These are phyloP conservation scores for Yamadazyma dushanensis DNA, from an alignment of 1,139 yeast genomes.

Conservation along the genomic window DNA sequence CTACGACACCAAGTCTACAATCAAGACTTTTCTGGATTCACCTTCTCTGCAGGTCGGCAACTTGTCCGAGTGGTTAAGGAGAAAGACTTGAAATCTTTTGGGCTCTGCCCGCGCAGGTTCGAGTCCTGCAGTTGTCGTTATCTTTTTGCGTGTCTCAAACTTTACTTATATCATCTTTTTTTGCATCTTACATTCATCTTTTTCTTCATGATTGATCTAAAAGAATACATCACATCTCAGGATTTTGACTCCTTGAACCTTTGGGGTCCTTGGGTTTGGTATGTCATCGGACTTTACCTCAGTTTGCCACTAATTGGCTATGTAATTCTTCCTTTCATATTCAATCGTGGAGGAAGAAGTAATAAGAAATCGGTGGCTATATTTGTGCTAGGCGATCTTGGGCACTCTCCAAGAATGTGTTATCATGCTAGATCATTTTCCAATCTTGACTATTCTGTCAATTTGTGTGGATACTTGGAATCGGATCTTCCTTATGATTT, in stretches of 20 bases:
- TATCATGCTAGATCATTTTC: conserved; percentile 85
- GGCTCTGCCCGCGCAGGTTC: conserved; percentile 63
- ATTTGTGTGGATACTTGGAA: conserved; percentile 81
- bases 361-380: conserved; percentile 58
- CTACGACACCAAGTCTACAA: too few relatives aligned
- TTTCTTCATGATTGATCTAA: conserved; percentile 7
- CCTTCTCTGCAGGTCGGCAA: too few relatives aligned
- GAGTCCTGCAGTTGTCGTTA: conserved; percentile 57
- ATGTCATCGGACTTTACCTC: conserved; percentile 34
- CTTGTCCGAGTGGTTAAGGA: conserved; percentile 62
- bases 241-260: conserved; percentile 6
- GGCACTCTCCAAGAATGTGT: conserved; percentile 94
- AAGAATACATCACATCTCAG: conserved; percentile 3
- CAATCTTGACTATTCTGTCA: conserved; percentile 69
- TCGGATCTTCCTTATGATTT: conserved; percentile 53
- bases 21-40: too few relatives aligned
- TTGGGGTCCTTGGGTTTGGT: conserved; percentile 41
- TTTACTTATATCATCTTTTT: background rate
- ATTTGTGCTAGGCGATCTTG: conserved; percentile 88
- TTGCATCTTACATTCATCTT: too few relatives aligned
- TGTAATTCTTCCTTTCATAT: conserved; percentile 32
- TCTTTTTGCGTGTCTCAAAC: conserved; percentile 25
- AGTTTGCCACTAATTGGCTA: conserved; percentile 39
- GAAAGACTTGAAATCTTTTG: conserved; percentile 59
- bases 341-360: conserved; percentile 25